Evolutionary conservation across 768 basidiomycete species (phyloP).

Genomic region (Lanmaoa pseudosensibilis): DNA sequence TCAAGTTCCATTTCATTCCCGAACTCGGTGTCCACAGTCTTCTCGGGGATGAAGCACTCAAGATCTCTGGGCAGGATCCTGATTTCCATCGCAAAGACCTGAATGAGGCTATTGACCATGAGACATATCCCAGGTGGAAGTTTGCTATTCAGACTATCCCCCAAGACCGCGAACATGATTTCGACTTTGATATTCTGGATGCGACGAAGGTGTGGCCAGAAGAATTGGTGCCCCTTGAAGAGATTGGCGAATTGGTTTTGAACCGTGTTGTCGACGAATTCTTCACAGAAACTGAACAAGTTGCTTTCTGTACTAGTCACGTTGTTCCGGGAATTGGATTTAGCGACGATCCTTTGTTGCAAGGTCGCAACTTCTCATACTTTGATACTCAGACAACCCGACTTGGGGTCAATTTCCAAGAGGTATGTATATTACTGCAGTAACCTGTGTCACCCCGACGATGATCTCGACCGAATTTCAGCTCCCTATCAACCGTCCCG

Average conservation of each 20-base stretch:
- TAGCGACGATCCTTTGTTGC: slow-evolving; percentile 77
- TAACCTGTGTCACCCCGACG: not conserved
- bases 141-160: slow-evolving; percentile 66
- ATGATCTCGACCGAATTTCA: slow-evolving; percentile 23
- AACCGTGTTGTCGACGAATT: slow-evolving; percentile 68
- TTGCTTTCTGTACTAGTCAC: slow-evolving; percentile 77
- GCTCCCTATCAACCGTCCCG: slow-evolving; percentile 80
- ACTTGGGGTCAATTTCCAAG: slow-evolving; percentile 78
- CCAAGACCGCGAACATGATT: slow-evolving; percentile 71
- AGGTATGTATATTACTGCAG: slow-evolving; percentile 41
- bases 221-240: slow-evolving; percentile 72
- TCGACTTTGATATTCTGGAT: slow-evolving; percentile 87
- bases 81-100: slow-evolving; percentile 90
- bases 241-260: slow-evolving; percentile 74
- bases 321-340: slow-evolving; percentile 67
- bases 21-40: slow-evolving; percentile 82
- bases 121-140: slow-evolving; percentile 73
- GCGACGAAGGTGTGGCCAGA: slow-evolving; percentile 87
- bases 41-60: slow-evolving; percentile 89
- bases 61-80: slow-evolving; percentile 81
- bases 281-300: slow-evolving; percentile 87
- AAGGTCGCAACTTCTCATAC: slow-evolving; percentile 85
- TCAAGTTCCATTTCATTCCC: slow-evolving; percentile 86
- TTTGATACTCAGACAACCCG: slow-evolving; percentile 83
- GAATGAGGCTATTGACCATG: slow-evolving; percentile 75